A percentile compares a stretch with the other conserved stretches of the same genome.
phyloP scores from a whole-genome alignment of 1,284 basidiomycete genomes.

The Cryptococcus sp. region DNA sequence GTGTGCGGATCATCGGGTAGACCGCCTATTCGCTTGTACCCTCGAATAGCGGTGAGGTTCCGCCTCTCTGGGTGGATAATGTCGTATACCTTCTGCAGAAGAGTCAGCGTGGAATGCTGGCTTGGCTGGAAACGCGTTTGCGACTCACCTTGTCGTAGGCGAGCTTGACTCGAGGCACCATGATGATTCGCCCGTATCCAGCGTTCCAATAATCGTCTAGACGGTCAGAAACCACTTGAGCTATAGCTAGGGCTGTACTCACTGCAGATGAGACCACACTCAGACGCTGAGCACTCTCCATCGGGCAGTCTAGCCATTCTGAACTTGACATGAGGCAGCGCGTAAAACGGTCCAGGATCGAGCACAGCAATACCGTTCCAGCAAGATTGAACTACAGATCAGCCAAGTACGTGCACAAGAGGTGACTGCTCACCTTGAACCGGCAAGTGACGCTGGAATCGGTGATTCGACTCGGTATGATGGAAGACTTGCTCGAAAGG shows the following conservation, averaged over 20 bases:
- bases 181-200: slow-evolving; percentile 88
- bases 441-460: slow-evolving; percentile 84
- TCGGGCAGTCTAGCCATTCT: slow-evolving; percentile 77
- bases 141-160: slow-evolving; percentile 77
- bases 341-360: slow-evolving; percentile 88
- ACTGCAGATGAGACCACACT: slow-evolving; percentile 93
- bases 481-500: slow-evolving; percentile 91
- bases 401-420: background rate
- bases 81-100: slow-evolving; percentile 74
- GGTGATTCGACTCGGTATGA: slow-evolving; percentile 62
- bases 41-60: slow-evolving; percentile 88
- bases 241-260: slow-evolving; percentile 35
- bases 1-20: slow-evolving; percentile 87
- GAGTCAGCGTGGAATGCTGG: background rate
- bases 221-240: background rate
- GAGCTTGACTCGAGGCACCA: slow-evolving; percentile 91
- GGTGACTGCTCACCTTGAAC: slow-evolving; percentile 54
- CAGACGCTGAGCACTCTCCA: slow-evolving; percentile 83
- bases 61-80: slow-evolving; percentile 82
- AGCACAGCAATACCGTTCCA: slow-evolving; percentile 94
- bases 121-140: background rate
- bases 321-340: slow-evolving; percentile 79
- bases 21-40: slow-evolving; percentile 81
- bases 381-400: slow-evolving; percentile 69
- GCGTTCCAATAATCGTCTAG: slow-evolving; percentile 71